These are phyloP conservation scores for Mycena albidolilacea DNA, from an alignment of 768 basidiomycete genomes.

Conservation along the genomic window DNA sequence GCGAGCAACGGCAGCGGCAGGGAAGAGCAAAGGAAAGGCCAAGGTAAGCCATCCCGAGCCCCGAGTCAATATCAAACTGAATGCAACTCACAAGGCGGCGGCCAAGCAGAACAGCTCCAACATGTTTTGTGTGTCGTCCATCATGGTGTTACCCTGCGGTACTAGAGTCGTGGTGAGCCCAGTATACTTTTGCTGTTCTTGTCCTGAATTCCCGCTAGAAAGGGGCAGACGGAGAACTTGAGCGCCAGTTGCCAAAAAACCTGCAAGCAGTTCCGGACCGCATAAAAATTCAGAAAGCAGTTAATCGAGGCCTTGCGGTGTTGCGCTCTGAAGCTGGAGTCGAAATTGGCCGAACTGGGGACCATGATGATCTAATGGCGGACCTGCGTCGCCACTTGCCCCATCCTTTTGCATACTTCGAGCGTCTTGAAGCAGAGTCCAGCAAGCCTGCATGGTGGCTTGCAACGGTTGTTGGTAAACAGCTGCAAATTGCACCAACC, in stretches of 20 bases:
- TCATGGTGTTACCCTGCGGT: background rate
- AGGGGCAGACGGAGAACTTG: background rate
- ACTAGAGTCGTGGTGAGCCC: background rate
- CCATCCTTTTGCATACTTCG: background rate
- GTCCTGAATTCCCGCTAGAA: background rate
- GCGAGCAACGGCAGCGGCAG: background rate
- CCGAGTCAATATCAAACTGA: too few species aligned
- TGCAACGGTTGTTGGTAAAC: background rate
- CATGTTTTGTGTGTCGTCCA: background rate
- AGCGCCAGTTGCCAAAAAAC: background rate
- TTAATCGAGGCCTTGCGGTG: background rate
- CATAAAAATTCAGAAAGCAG: background rate
- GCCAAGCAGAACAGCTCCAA: background rate
- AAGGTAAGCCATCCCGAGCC: background rate
- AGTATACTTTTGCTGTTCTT: too few species aligned
- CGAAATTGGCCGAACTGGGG: background rate
- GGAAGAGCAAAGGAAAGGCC: background rate
- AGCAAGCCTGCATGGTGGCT: background rate
- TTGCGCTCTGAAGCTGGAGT: background rate
- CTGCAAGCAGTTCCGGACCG: background rate
- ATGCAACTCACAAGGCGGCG: too few species aligned
- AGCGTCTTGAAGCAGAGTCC: background rate
- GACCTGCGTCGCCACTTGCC: background rate
- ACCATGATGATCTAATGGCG: background rate
- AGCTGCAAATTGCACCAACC: background rate